Evolutionary conservation across 169 alveolate species (phyloP).

Genomic region (Cryptosporidium ryanae): DNA sequence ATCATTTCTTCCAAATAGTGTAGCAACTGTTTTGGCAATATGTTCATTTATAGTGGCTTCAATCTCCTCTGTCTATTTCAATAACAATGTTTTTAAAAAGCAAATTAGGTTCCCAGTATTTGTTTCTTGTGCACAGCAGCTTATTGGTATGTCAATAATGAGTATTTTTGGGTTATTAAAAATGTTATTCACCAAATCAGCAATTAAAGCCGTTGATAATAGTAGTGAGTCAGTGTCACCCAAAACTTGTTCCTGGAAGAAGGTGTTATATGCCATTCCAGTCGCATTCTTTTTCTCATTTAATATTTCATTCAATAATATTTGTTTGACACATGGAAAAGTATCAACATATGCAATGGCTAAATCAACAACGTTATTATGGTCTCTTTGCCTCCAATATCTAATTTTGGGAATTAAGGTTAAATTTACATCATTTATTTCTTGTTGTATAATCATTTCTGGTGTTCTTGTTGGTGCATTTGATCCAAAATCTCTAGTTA

Average conservation of each 20-base stretch:
- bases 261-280: constrained; percentile 71
- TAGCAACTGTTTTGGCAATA: constrained; percentile 62
- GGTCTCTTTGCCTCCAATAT: constrained; percentile 61
- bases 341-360: constrained; percentile 75
- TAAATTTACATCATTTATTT: constrained; percentile 54
- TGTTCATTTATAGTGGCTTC: constrained; percentile 68
- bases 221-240: background rate
- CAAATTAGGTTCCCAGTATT: constrained; percentile 58
- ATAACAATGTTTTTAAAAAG: constrained; percentile 47
- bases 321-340: constrained; percentile 67
- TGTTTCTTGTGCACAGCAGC: constrained; percentile 69
- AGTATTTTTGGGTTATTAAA: constrained; percentile 27
- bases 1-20: constrained; percentile 67
- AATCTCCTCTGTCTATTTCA: constrained; percentile 61
- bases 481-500: constrained; percentile 67
- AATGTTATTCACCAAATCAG: constrained; percentile 17
- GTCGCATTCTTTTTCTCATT: constrained; percentile 73
- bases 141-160: constrained; percentile 66
- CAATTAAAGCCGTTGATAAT: background rate
- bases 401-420: constrained; percentile 51
- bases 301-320: constrained; percentile 68
- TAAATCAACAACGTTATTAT: constrained; percentile 53
- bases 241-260: constrained; percentile 26
- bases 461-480: constrained; percentile 73
- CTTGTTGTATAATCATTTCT: constrained; percentile 59